Percentiles rank a stretch among this genome's conserved stretches.
Conservation (phyloP, 371 early-diverging fungal species). For the Syncephalis plumigaleata region DNA sequence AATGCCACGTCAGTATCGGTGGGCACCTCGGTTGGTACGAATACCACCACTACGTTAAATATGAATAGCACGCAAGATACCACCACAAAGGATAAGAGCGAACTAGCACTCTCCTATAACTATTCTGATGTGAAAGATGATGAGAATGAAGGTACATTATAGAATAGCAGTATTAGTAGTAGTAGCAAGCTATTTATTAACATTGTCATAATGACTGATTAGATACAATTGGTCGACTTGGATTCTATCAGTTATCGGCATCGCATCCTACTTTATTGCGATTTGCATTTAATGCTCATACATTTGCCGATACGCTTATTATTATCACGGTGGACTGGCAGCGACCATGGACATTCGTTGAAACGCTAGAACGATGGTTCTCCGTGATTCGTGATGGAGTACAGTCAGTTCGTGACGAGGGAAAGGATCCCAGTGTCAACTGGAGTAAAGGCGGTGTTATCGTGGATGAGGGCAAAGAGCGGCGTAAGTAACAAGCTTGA, state of each 20-base stretch:
- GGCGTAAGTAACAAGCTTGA: slow-evolving; percentile 33
- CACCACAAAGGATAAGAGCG: slow-evolving; percentile 33
- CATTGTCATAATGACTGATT: background rate
- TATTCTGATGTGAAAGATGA: slow-evolving; percentile 74
- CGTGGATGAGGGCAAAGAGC: slow-evolving; percentile 54
- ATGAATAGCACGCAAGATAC: slow-evolving; percentile 12
- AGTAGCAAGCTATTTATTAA: background rate
- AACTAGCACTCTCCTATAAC: slow-evolving; percentile 65
- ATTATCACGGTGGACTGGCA: slow-evolving; percentile 83
- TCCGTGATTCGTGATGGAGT: slow-evolving; percentile 45
- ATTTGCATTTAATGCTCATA: slow-evolving; percentile 50
- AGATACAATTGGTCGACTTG: slow-evolving; percentile 66
- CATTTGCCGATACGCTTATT: slow-evolving; percentile 43
- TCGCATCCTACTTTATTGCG: slow-evolving; percentile 55
- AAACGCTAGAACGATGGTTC: slow-evolving; percentile 66
- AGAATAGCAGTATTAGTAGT: background rate
- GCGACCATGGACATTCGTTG: slow-evolving; percentile 76
- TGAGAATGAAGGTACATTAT: slow-evolving; percentile 50
- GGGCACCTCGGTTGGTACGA: slow-evolving; percentile 17
- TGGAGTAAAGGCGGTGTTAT: slow-evolving; percentile 50
- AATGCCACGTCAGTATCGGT: background rate
- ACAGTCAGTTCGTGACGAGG: slow-evolving; percentile 37
- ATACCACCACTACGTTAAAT: slow-evolving; percentile 17
- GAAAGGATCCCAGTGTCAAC: slow-evolving; percentile 16
- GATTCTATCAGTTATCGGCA: slow-evolving; percentile 64